Base-by-base conservation (phyloP, 768 basidiomycete species). In the Auriscalpium vulgare region DNA sequence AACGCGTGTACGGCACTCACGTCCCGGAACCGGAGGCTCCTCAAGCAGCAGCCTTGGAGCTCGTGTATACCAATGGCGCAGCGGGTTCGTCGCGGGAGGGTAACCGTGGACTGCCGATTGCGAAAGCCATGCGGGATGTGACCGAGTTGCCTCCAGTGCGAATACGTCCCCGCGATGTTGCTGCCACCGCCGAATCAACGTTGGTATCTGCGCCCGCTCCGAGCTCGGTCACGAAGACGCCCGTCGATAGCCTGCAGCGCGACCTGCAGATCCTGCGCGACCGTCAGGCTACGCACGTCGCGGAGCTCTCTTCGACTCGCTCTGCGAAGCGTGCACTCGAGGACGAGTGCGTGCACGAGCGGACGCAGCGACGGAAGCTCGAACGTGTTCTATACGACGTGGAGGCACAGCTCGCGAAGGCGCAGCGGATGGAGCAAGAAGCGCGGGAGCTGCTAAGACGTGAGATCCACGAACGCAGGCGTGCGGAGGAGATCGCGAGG, bases 251-350 rank as follows among this genome's bases (percentile, higher is more conserved):
- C 51, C 56, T 65, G 8, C 69, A 74, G 59, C 70, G 70, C 55
- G 76, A 78, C 60, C 56, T 78, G 10, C 68, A 72, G 57, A 63
- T 63, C 16, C 60, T 79, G 40, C 75, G 72, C 13, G 69, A 73
- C 50, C 68, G 67, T 38, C 67, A 73, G 35, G 49, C 59, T 2
- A 59, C 67, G 35, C 68, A 73, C 21, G 51, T 55, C 7, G 51
- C 59, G 8, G 58, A 69, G 45, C 59, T 79, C n/a, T 56, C 68
- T 16, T 66, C 70, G 19, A 61, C 70, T 16, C 72, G 71, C 23
- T 49, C 63, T 35, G 64, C 65, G 29, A 80, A 79, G 60, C 77
- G 77, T 34, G 74, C 74, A 62, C 59, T 78, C 37, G 77, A 81
- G 62, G 74, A 77, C 11, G 64, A 66, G 23, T 59, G 65, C 21